Evolutionary conservation across 1,284 basidiomycete species (phyloP).

Genomic region (Pulveroboletus sp.): DNA sequence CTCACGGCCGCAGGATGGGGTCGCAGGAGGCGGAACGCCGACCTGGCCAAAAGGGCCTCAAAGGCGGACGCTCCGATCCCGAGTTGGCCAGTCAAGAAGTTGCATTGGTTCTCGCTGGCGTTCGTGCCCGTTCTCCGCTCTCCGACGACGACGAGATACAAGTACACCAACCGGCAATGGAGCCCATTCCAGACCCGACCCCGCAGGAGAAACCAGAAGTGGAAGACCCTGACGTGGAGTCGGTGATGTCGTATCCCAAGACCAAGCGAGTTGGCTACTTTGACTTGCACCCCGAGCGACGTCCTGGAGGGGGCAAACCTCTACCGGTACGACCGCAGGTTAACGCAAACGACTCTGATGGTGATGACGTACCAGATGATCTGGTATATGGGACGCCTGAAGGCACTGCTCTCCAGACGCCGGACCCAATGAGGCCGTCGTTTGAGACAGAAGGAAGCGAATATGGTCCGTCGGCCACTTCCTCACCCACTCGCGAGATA

Average conservation of each 20-base stretch:
- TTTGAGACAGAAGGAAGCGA: conserved; percentile 38
- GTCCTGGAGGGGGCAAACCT: conserved; percentile 30
- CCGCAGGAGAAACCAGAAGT: conserved; percentile 37
- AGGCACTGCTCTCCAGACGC: conserved; percentile 15
- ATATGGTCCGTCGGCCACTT: conserved; percentile 35
- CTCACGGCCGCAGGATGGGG: conserved; percentile 56
- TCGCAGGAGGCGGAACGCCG: conserved; percentile 57
- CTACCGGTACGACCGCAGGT: conserved; percentile 35
- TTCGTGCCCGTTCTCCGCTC: conserved; percentile 54
- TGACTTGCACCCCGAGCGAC: conserved; percentile 62
- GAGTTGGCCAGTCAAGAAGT: conserved; percentile 73
- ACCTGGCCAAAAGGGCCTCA: conserved; percentile 32
- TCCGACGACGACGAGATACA: conserved; percentile 42
- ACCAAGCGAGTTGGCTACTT: conserved; percentile 61
- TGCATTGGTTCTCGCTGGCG: conserved; percentile 65
- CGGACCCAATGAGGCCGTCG: conserved; percentile 33
- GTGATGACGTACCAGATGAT: conserved; percentile 37
- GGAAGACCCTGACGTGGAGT: conserved; percentile 36
- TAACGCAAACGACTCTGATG: conserved; percentile 37
- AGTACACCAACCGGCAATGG: conserved; percentile 5
- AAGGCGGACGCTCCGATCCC: conserved; percentile 55
- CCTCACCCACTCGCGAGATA: conserved; percentile 33
- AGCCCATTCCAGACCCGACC: conserved; percentile 5
- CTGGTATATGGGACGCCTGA: conserved; percentile 37
- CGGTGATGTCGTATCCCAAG: conserved; percentile 40